Evolutionary conservation across 2,329 filamentous ascomycete species (phyloP), one percentile per base, ranked within the genome.

Genomic region (Penicillium digitatum): DNA sequence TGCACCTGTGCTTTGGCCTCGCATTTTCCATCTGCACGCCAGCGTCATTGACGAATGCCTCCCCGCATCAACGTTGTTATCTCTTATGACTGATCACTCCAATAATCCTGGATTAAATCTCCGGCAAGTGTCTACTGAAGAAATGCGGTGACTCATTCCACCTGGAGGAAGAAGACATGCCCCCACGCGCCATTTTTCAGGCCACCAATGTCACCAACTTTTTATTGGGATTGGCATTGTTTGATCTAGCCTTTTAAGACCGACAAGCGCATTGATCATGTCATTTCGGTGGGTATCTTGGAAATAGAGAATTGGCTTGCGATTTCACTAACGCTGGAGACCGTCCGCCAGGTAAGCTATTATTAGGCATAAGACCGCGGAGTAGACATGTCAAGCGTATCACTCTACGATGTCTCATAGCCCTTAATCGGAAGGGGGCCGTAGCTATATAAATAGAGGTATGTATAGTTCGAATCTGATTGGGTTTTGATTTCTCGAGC

Each of bases 211-310:
- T 81, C 9, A 72, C 73, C 10, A 65, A 72, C 40, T 80, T 82
- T 60, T 60, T 71, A n/a, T 73, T 76, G 14, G 74, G 79, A 27
- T 64, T 81, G 29, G 67, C 68, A 3, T 67, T 82, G 5, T 82
- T 81, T 63, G 74, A 79, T 24, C 57, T 70, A 3, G 78, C 79
- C 0, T 73, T 73, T 74, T 39, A 65, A 73, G 7, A 71, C 68
- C n/a, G 77, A 78, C 54, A 76, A 76, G 3, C 69, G 68, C 6
- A 72, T 82, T 22, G 79, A 82, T 54, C 75, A 79, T 55, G 79
- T 79, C 5, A 72, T 81, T 20, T 75, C 75, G 4, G 77, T 74
- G 31, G 79, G 77, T 0, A 74, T 78, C 5, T 69, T 71, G 16
- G 79, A 81, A 55, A 70, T 72, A 6, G 69, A 68, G 0, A 74